phyloP scores from a whole-genome alignment of 208 protist genomes.

The Histomonas meleagridis region DNA sequence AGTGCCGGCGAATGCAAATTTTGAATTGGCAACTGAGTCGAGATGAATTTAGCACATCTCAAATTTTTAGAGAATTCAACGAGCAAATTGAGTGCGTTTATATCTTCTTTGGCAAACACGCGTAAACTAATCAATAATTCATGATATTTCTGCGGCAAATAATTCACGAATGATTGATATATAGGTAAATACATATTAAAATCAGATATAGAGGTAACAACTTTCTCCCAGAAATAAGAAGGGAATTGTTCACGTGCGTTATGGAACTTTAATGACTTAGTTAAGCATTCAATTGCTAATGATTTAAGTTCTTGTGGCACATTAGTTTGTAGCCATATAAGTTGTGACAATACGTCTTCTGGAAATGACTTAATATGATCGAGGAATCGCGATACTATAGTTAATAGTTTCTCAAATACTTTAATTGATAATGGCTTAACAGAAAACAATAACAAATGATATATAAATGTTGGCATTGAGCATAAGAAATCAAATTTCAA shows the following conservation, averaged over 20 bases:
- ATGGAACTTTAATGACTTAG: not conserved
- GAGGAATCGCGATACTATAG: not conserved
- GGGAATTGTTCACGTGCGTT: not conserved
- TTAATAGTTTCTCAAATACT: not conserved
- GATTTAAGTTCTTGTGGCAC: not conserved
- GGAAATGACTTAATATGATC: not conserved
- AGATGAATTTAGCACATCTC: not conserved
- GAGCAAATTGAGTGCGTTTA: not conserved
- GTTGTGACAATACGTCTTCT: not conserved
- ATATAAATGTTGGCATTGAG: not conserved
- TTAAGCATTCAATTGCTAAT: not conserved
- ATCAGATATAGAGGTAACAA: no score
- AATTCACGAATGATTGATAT: not conserved
- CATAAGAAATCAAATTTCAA: not conserved
- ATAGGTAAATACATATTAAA: not conserved
- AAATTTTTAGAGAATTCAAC: not conserved
- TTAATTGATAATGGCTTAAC: not conserved
- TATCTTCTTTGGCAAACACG: not conserved
- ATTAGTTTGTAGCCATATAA: not conserved
- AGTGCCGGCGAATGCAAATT: not conserved
- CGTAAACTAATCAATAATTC: not conserved
- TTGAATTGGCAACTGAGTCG: not conserved
- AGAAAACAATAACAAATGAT: not conserved
- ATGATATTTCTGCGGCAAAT: not conserved
- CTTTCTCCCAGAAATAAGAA: not conserved